A percentile compares a stretch with the other conserved stretches of the same genome.
Conservation (phyloP, 345 rosid species). For the Eutrema yunnanense region DNA sequence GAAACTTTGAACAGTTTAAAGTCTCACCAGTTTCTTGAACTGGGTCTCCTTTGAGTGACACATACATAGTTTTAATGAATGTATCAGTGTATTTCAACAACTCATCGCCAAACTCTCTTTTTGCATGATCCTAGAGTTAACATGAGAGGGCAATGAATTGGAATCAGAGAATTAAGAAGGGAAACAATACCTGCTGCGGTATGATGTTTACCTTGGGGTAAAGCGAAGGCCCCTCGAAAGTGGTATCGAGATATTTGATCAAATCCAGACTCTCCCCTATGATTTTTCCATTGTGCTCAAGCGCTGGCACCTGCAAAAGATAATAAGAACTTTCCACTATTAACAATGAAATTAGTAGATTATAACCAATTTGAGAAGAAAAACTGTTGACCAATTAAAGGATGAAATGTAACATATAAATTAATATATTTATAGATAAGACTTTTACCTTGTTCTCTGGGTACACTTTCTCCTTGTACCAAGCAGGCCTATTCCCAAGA, state of each 20-base stretch:
- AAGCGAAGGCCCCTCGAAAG: slow-evolving; percentile 81
- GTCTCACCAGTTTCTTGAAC: slow-evolving; percentile 49
- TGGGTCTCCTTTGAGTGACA: slow-evolving; percentile 62
- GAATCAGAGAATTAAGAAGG: neutral
- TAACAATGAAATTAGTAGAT: neutral
- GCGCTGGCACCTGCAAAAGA: slow-evolving; percentile 60
- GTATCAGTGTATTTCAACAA: slow-evolving; percentile 53
- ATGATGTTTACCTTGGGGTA: slow-evolving; percentile 46
- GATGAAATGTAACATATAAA: neutral
- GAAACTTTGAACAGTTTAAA: neutral
- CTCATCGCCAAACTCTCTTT: slow-evolving; percentile 55
- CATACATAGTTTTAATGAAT: slow-evolving; percentile 33
- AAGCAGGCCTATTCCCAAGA: slow-evolving; percentile 73
- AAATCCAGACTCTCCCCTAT: slow-evolving; percentile 88
- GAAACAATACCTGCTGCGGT: neutral
- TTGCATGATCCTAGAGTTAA: slow-evolving; percentile 58
- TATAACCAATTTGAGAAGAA: neutral
- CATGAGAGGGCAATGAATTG: neutral
- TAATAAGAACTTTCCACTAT: neutral
- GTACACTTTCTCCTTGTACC: slow-evolving; percentile 88
- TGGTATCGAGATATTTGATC: slow-evolving; percentile 66
- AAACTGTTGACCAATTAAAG: neutral
- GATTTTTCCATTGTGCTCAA: slow-evolving; percentile 87
- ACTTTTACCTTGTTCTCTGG: slow-evolving; percentile 63
- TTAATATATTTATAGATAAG: neutral